Evolutionary conservation across 768 basidiomycete species (phyloP).

Genomic region (Hericium alpestre): DNA sequence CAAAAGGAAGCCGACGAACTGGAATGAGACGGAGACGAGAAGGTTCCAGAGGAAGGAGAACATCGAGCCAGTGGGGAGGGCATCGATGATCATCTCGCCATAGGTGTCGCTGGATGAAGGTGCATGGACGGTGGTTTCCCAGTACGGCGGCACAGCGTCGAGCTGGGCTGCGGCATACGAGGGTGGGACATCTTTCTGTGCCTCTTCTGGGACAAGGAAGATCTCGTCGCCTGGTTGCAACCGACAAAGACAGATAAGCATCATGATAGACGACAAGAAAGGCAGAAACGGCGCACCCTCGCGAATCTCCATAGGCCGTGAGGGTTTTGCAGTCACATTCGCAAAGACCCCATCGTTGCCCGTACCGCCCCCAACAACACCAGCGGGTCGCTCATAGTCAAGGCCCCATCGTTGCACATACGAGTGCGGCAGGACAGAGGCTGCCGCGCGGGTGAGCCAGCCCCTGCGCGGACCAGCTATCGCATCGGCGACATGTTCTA

Average conservation of each 20-base stretch:
- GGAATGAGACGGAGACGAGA: constrained; percentile 92
- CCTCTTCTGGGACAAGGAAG: constrained; percentile 74
- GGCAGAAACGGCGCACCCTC: constrained; percentile 37
- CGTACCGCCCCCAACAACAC: constrained; percentile 52
- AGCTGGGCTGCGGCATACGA: constrained; percentile 87
- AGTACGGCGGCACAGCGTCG: constrained; percentile 96
- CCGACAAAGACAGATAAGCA: background rate
- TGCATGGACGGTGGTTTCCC: constrained; percentile 94
- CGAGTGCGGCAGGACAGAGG: constrained; percentile 44
- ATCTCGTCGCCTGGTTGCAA: constrained; percentile 50
- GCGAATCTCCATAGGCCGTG: constrained; percentile 44
- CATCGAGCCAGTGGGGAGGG: constrained; percentile 69
- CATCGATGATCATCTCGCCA: constrained; percentile 85
- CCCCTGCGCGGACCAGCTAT: constrained; percentile 23
- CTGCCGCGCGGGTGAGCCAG: constrained; percentile 50
- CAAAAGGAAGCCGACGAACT: constrained; percentile 87
- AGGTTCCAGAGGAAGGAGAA: constrained; percentile 90
- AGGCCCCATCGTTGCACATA: constrained; percentile 38
- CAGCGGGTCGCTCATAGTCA: constrained; percentile 26
- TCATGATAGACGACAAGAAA: background rate
- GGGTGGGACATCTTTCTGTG: constrained; percentile 76
- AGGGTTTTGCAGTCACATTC: constrained; percentile 86
- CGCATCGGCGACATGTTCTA: constrained; percentile 18
- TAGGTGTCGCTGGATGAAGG: constrained; percentile 54
- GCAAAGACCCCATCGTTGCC: constrained; percentile 89